Evolutionary conservation across 257 asterid species (phyloP), one percentile per base, ranked within the genome.

Genomic region (Cynanchum wilfordii): DNA sequence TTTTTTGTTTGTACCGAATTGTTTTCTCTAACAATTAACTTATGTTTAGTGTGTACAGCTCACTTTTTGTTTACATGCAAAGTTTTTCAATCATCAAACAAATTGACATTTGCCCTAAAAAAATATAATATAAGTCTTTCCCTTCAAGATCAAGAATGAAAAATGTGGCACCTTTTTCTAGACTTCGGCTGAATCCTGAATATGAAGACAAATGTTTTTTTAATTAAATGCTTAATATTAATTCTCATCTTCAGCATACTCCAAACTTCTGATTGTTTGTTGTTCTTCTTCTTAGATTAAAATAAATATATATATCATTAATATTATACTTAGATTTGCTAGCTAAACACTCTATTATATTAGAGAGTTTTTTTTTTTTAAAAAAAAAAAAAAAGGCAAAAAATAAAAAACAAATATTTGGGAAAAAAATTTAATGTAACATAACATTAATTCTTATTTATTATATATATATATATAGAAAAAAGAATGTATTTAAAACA

Each of bases 81-180:
- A 45, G 2, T 10, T 7, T 44, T 15, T 50, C 8, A 16, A 25
- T 16, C 68, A 25, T 59, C 29, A 12, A 12, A 12, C 38, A 45
- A 29, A 45, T 60, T 59, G 76, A 72, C 36, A 45, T 72, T 59
- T 60, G 50, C 33, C 69, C 62, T 17, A 45, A 24, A 51, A 12
- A 33, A 33, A 51, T 50, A 12, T 16, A 56, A 13, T 10, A 1
- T 19, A 13, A 10, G 36, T 44, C 19, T 66, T 40, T 45, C 17
- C 44, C 52, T 66, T 47, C 52, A 12, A 47, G 52, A 36, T 50
- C 11, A 33, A 65, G 51, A 16, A 33, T 65, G 66, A 59, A 42
- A 16, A 13, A 4, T 57, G 17, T 29, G 0, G 0, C 7, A 29
- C 10, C 8, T 8, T 8, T 59, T 3, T 25, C 7, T 58, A 3